Conservation (phyloP, 31 red algal genomes). For the Odonthalia washingtoniensis region DNA sequence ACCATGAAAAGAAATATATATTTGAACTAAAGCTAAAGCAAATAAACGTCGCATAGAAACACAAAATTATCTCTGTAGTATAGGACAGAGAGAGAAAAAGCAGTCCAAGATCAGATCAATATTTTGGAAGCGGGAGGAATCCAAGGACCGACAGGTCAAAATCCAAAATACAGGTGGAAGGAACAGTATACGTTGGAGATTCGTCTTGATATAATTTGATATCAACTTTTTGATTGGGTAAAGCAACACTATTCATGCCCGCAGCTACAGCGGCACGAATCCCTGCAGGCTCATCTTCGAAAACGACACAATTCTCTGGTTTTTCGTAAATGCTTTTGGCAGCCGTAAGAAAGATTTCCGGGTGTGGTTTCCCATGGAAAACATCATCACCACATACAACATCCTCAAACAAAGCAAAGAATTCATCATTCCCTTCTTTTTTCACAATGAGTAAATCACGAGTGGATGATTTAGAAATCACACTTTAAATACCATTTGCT, state of each 20-base stretch:
- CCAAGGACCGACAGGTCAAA: slow-evolving; percentile 62
- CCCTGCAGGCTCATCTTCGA: slow-evolving; percentile 89
- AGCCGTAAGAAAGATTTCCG: slow-evolving; percentile 82
- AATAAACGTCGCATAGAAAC: too few relatives aligned
- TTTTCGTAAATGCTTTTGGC: slow-evolving; percentile 60
- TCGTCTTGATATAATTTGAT: slow-evolving; percentile 61
- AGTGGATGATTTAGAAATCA: slow-evolving; percentile 83
- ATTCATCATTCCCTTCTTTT: slow-evolving; percentile 58
- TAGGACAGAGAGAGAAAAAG: background rate
- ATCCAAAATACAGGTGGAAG: slow-evolving; percentile 56
- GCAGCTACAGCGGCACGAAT: slow-evolving; percentile 70
- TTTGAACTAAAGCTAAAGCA: too few relatives aligned
- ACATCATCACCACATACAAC: slow-evolving; percentile 77
- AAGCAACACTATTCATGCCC: slow-evolving; percentile 79
- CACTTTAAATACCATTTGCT: slow-evolving; percentile 57
- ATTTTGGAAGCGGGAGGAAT: slow-evolving; percentile 42
- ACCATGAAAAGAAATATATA: too few relatives aligned
- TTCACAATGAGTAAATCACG: slow-evolving; percentile 77
- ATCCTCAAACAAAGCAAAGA: slow-evolving; percentile 76
- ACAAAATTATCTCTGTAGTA: too few relatives aligned
- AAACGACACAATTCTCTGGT: slow-evolving; percentile 77
- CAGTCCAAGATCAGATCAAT: background rate
- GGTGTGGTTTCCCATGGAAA: slow-evolving; percentile 75
- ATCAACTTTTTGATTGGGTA: slow-evolving; percentile 72
- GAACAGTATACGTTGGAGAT: slow-evolving; percentile 45